Evolutionary conservation across 768 basidiomycete species (phyloP).

Genomic region (Holtermannia corniformis): DNA sequence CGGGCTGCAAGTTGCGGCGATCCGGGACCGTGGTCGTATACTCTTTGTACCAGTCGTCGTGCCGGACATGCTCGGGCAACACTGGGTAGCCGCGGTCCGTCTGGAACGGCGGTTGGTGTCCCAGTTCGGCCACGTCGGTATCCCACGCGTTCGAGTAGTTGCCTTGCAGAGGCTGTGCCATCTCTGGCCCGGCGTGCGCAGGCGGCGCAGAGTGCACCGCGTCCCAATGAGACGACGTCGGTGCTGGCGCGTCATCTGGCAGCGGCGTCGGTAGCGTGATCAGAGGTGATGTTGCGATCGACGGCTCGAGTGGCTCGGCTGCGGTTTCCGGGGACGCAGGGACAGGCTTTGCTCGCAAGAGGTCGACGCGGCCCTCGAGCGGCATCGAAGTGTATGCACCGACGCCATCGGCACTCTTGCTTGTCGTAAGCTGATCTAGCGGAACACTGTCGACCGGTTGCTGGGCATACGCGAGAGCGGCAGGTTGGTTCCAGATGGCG

Average conservation of each 20-base stretch:
- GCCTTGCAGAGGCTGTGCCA: constrained; percentile 57
- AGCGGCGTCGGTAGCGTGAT: not conserved
- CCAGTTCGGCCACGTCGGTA: not conserved
- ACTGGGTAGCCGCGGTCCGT: constrained; percentile 47
- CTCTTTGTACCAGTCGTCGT: constrained; percentile 57
- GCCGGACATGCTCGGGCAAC: constrained; percentile 56
- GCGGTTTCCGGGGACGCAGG: constrained; percentile 3
- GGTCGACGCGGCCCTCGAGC: constrained; percentile 75
- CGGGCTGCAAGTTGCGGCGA: constrained; percentile 56
- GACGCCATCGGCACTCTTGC: constrained; percentile 31
- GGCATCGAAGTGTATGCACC: constrained; percentile 71
- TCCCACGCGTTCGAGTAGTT: constrained; percentile 88
- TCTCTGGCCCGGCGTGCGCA: constrained; percentile 49
- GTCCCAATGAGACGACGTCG: constrained; percentile 66
- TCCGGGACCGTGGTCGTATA: constrained; percentile 52
- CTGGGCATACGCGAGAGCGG: constrained; percentile 12
- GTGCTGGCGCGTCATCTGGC: constrained; percentile 24
- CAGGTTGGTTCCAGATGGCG: constrained; percentile 62
- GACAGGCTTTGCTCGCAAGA: constrained; percentile 49
- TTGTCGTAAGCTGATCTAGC: constrained; percentile 54
- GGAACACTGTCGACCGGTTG: constrained; percentile 45
- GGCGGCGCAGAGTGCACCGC: constrained; percentile 72
- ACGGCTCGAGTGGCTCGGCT: not conserved
- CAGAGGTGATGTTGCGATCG: constrained; percentile 19
- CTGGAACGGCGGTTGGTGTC: constrained; percentile 41